Evolutionary conservation across 2,329 filamentous ascomycete species (phyloP).

Genomic region (Paraphoma sp.): DNA sequence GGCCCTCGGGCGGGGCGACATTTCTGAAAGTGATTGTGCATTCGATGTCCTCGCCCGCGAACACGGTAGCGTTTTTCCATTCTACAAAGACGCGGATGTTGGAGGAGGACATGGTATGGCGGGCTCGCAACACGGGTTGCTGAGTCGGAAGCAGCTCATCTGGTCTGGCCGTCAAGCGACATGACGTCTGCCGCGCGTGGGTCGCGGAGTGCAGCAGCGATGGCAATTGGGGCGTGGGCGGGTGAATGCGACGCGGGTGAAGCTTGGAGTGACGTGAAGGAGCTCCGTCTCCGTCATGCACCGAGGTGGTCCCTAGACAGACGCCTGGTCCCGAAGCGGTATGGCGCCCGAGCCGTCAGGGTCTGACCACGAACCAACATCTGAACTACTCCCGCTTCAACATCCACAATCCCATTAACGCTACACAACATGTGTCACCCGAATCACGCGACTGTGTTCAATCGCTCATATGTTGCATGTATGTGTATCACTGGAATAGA

Average conservation of each 20-base stretch:
- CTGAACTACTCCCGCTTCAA: neutral
- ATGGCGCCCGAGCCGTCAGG: neutral
- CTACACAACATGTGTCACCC: neutral
- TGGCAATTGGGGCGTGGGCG: conserved; percentile 6
- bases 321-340: neutral
- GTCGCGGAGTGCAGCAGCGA: conserved; percentile 6
- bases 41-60: conserved; percentile 93
- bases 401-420: neutral
- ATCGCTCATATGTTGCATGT: too few relatives aligned
- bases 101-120: conserved; percentile 42
- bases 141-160: conserved; percentile 39
- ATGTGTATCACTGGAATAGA: too few relatives aligned
- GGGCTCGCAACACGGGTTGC: conserved; percentile 34
- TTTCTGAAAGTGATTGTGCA: conserved; percentile 98
- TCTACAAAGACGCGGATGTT: conserved; percentile 95
- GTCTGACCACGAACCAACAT: neutral
- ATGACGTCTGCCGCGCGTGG: conserved; percentile 30
- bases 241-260: conserved; percentile 1
- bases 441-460: too few relatives aligned
- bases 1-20: conserved; percentile 61
- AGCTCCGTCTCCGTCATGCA: conserved; percentile 4
- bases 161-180: conserved; percentile 31
- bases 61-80: conserved; percentile 93
- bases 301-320: neutral
- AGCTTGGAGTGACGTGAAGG: neutral